phyloP scores from a whole-genome alignment of 2,329 filamentous ascomycete species.

The Neobulgaria alba region DNA sequence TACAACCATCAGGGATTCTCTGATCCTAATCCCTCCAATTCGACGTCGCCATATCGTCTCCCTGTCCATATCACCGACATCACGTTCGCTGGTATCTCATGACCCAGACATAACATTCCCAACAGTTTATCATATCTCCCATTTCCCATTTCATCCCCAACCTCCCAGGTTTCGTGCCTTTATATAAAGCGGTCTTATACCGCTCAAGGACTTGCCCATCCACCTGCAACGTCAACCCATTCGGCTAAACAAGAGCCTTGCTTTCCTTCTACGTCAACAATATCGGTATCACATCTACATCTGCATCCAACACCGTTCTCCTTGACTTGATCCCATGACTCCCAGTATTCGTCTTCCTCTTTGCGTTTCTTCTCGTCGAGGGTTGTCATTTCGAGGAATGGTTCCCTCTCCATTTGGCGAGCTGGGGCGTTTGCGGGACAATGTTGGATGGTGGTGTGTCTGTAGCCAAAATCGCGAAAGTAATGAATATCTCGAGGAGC shows the following conservation, averaged over 20 bases:
- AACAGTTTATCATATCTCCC: too few species aligned
- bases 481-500: conserved; percentile 84
- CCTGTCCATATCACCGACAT: background rate
- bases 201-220: conserved; percentile 55
- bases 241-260: conserved; percentile 90
- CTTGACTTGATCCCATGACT: conserved; percentile 73
- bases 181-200: conserved; percentile 3
- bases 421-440: conserved; percentile 92
- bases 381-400: conserved; percentile 76
- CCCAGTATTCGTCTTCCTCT: conserved; percentile 97
- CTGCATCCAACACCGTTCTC: conserved; percentile 96
- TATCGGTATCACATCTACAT: conserved; percentile 94
- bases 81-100: background rate
- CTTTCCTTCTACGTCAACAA: conserved; percentile 95
- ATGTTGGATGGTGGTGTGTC: conserved; percentile 97
- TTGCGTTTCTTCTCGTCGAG: conserved; percentile 71
- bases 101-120: background rate
- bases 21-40: too few species aligned
- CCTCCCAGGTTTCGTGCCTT: conserved; percentile 1
- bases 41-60: background rate
- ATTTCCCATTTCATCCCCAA: background rate
- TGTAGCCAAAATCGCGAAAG: conserved; percentile 97
- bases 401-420: conserved; percentile 71
- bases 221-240: conserved; percentile 95
- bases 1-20: background rate